Base-by-base conservation (phyloP, 2,329 filamentous ascomycete genomes). In the Pseudophaeomoniella oleicola region DNA sequence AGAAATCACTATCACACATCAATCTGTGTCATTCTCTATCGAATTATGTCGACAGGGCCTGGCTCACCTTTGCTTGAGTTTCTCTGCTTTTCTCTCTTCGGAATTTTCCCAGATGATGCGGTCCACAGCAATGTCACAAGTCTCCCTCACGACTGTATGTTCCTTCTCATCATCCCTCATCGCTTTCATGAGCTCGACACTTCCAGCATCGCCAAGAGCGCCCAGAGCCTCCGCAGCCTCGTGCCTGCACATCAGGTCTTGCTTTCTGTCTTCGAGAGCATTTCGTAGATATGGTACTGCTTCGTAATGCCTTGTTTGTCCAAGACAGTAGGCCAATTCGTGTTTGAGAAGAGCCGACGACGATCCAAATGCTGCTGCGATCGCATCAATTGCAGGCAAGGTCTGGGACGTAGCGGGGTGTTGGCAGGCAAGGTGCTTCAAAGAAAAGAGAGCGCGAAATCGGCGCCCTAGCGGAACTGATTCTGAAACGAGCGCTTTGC, bases 141-240 rank as follows among this genome's bases (percentile, higher is more conserved):
- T 98, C 68, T 98, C 87, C 30, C 73, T 74, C n/a, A 98, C 78
- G 29, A 86, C 81, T 17, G 81, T 75, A 19, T 78, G 71, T 60
- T 96, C 87, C 13, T 72, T 75, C 43, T 68, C 60, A 44, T 84
- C 75, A 54, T 94, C 82, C 43, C 84, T 72, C 52, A 85, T 74
- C 45, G 73, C 59, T 53, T 70, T 74, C 45, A 98, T 63, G 19
- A 96, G 60, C 2, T 75, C 74, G 53, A 98, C 56, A 52, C 83
- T 87, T 3, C 70, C 71, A 18, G 67, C 62, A 53, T 88, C 77
- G 3, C 84, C 85, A 42, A 98, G 64, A 9, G 90, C 90, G 10
- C 85, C 90, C 11, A 98, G 69, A 2, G 90, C 90, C 66, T 98
- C 90, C 2, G 88, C 90, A 12, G 90, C 88, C 64, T 98, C 90